Conservation (phyloP, 768 basidiomycete species). For the Lanmaoa pseudosensibilis region DNA sequence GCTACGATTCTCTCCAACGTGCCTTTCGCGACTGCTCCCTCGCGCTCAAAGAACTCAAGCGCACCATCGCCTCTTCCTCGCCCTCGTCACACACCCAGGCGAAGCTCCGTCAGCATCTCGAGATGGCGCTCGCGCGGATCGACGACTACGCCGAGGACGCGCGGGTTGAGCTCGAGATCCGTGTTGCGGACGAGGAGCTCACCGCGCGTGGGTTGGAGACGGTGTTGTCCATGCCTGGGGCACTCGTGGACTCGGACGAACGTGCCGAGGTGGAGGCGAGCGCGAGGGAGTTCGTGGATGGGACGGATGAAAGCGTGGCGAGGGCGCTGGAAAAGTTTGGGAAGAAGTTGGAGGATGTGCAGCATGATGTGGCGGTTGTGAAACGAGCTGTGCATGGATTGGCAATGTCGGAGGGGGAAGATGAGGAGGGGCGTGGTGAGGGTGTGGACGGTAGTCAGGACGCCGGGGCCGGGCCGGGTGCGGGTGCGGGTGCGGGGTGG, state of each 20-base stretch:
- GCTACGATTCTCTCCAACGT: conserved; percentile 62
- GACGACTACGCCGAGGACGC: conserved; percentile 77
- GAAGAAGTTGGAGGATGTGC: conserved; percentile 66
- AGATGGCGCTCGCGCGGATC: conserved; percentile 57
- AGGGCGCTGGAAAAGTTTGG: conserved; percentile 50
- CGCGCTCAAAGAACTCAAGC: conserved; percentile 59
- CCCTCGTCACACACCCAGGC: neutral
- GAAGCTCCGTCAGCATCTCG: conserved; percentile 35
- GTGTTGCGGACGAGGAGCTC: conserved; percentile 68
- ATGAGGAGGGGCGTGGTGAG: neutral
- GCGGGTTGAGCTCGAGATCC: conserved; percentile 81
- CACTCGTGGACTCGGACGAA: conserved; percentile 24
- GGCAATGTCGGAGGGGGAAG: neutral
- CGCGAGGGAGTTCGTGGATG: conserved; percentile 42
- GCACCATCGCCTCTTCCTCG: conserved; percentile 13
- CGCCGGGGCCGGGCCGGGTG: conserved; percentile 12
- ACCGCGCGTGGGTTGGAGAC: conserved; percentile 66
- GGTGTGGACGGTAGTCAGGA: neutral
- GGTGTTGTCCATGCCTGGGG: conserved; percentile 59
- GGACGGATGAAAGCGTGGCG: conserved; percentile 15
- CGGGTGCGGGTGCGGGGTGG: conserved; percentile 26
- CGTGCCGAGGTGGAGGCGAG: conserved; percentile 46
- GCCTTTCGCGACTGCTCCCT: conserved; percentile 70
- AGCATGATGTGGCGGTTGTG: conserved; percentile 73
- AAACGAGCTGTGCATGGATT: conserved; percentile 58